Percentiles rank a stretch among this genome's conserved stretches.
Conservation (phyloP, 192 early-diverging fungal species). For the Coemansia erecta region DNA sequence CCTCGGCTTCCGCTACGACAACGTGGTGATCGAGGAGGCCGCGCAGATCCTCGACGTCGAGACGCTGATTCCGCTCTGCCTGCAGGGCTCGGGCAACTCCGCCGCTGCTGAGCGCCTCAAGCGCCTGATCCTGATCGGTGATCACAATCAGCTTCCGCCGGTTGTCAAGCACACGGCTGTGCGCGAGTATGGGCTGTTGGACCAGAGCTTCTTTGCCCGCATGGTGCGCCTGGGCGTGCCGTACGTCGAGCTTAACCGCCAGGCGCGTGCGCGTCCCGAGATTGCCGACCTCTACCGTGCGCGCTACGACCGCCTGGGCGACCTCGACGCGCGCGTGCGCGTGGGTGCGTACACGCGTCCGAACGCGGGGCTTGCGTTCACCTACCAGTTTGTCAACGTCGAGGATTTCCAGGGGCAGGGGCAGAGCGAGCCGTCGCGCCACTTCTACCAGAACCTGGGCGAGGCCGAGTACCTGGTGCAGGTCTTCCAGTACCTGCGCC, state of each 20-base stretch:
- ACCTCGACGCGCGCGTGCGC: constrained; percentile 57
- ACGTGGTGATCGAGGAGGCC: constrained; percentile 95
- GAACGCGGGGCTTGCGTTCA: constrained; percentile 83
- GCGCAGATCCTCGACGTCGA: constrained; percentile 95
- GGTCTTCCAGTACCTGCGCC: constrained; percentile 93
- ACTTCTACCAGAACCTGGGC: constrained; percentile 94
- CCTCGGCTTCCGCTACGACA: constrained; percentile 93
- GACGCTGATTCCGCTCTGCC: constrained; percentile 85
- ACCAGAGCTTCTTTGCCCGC: constrained; percentile 91
- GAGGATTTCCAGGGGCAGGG: constrained; percentile 72
- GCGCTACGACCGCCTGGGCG: constrained; percentile 72
- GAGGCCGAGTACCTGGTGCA: constrained; percentile 98
- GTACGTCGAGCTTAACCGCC: constrained; percentile 74
- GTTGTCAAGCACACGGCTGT: constrained; percentile 88
- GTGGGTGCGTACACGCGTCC: constrained; percentile 60
- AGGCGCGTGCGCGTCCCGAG: constrained; percentile 78
- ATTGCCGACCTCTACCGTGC: constrained; percentile 85
- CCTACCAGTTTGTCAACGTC: constrained; percentile 91
- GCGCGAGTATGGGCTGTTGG: constrained; percentile 86
- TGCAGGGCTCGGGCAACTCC: constrained; percentile 59
- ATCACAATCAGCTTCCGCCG: constrained; percentile 96
- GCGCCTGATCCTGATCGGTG: constrained; percentile 94
- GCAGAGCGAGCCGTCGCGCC: constrained; percentile 81
- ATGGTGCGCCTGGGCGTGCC: constrained; percentile 94
- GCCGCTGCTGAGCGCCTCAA: constrained; percentile 55